These are phyloP conservation scores for Onygena corvina DNA, from an alignment of 2,329 filamentous ascomycete genomes.

Conservation along the genomic window DNA sequence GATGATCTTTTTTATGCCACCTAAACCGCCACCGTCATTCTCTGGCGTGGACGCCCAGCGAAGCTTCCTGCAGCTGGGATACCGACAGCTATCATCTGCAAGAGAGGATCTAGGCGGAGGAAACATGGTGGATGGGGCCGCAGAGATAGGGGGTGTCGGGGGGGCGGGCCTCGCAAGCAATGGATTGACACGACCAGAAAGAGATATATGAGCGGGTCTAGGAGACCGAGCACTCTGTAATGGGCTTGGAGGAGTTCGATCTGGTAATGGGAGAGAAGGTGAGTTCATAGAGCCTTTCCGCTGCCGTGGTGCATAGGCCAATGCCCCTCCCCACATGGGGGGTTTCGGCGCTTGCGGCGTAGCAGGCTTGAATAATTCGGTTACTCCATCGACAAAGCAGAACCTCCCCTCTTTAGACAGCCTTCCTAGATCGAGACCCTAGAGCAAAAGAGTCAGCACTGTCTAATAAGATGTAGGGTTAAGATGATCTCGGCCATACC, in stretches of 20 bases:
- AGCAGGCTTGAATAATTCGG: slow-evolving; percentile 40
- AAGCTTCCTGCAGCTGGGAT: not conserved
- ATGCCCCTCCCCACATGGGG: not conserved
- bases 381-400: slow-evolving; percentile 63
- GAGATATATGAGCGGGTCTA: not conserved
- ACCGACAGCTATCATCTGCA: not conserved
- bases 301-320: not conserved
- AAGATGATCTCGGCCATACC: slow-evolving; percentile 33
- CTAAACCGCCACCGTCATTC: slow-evolving; percentile 17
- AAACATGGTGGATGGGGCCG: not conserved
- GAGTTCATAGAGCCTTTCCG: not conserved
- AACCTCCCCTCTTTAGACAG: slow-evolving; percentile 49
- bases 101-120: not conserved
- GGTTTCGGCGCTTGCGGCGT: not conserved
- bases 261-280: not conserved
- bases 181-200: slow-evolving; percentile 1
- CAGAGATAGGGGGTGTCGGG: not conserved
- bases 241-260: slow-evolving; percentile 6
- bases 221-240: not conserved
- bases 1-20: slow-evolving; percentile 28
- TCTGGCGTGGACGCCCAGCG: not conserved
- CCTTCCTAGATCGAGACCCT: slow-evolving; percentile 60
- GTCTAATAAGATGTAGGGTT: not conserved
- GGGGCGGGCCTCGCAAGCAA: not conserved
- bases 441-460: not conserved